Conservation (phyloP, 106 monocot species). For the Ottelia alismoides region DNA sequence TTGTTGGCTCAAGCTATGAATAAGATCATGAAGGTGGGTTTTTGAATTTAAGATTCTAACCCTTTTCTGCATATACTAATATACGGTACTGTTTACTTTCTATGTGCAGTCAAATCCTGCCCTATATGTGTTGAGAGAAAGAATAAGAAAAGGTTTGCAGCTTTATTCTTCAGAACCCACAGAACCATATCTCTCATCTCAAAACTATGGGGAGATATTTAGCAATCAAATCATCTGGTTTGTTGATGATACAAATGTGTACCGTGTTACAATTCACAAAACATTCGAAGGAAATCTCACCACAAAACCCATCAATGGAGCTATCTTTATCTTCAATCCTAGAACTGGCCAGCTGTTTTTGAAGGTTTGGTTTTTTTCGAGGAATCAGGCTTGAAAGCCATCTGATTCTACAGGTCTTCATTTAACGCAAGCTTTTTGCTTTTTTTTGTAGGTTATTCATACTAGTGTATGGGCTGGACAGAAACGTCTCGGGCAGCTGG, state of each 20-base stretch:
- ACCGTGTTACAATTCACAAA: conserved; percentile 96
- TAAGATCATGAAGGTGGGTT: conserved; percentile 98
- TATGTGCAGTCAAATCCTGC: conserved; percentile 88
- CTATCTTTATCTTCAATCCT: conserved; percentile 98
- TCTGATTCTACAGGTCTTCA: too few relatives aligned
- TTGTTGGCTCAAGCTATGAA: conserved; percentile 97
- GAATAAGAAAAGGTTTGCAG: conserved; percentile 97
- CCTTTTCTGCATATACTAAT: background rate
- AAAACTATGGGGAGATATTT: conserved; percentile 99
- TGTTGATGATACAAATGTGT: conserved; percentile 99
- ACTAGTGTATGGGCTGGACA: conserved; percentile 99
- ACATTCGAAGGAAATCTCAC: conserved; percentile 99
- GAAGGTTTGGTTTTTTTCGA: conserved; percentile 45
- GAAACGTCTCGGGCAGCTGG: conserved; percentile 97
- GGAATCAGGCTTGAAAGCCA: too few relatives aligned
- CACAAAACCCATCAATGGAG: conserved; percentile 98
- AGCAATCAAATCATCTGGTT: conserved; percentile 99
- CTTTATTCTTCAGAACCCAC: conserved; percentile 98
- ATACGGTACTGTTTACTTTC: background rate
- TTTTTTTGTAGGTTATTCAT: conserved; percentile 86
- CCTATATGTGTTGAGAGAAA: conserved; percentile 89
- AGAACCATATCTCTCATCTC: conserved; percentile 98
- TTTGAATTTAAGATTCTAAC: background rate
- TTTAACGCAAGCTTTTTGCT: too few relatives aligned
- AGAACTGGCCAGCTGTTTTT: conserved; percentile 95